Evolutionary conservation across 192 early-diverging fungal species (phyloP).

Genomic region (Coemansia sp.): DNA sequence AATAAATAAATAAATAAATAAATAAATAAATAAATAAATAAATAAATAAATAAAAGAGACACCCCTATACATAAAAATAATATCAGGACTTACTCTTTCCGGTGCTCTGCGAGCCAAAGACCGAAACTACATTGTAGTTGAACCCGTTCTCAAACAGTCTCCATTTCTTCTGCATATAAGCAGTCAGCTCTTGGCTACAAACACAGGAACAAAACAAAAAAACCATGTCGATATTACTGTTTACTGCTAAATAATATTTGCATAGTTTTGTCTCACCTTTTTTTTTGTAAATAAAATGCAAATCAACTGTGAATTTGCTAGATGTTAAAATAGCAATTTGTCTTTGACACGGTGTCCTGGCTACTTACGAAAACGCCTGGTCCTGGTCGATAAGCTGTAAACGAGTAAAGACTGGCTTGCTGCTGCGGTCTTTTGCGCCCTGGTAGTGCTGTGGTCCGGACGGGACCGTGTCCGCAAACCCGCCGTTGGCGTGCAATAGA

Average conservation of each 20-base stretch:
- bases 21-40: too few relatives aligned
- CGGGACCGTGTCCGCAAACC: not conserved
- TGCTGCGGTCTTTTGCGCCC: not conserved
- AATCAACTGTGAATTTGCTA: too few relatives aligned
- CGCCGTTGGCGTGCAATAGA: constrained; percentile 3
- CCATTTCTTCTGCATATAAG: constrained; percentile 87
- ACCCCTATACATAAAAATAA: constrained; percentile 56
- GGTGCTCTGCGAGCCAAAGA: constrained; percentile 98
- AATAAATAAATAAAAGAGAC: not conserved
- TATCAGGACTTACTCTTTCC: constrained; percentile 86
- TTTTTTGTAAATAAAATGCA: too few relatives aligned
- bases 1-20: constrained; percentile 58
- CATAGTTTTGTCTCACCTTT: too few relatives aligned
- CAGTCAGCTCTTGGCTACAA: constrained; percentile 65
- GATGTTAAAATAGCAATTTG: too few relatives aligned
- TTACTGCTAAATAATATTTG: not conserved
- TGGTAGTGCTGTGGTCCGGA: not conserved
- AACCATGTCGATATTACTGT: not conserved
- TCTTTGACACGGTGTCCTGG: not conserved
- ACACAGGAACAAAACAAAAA: not conserved
- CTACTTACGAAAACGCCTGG: constrained; percentile 54
- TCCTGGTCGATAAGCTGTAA: constrained; percentile 52
- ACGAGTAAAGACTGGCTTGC: constrained; percentile 19
- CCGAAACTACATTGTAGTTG: constrained; percentile 94
- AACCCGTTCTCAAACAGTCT: constrained; percentile 80